phyloP scores from a whole-genome alignment of 306 rosid genomes.

The Ormosia semicastrata region DNA sequence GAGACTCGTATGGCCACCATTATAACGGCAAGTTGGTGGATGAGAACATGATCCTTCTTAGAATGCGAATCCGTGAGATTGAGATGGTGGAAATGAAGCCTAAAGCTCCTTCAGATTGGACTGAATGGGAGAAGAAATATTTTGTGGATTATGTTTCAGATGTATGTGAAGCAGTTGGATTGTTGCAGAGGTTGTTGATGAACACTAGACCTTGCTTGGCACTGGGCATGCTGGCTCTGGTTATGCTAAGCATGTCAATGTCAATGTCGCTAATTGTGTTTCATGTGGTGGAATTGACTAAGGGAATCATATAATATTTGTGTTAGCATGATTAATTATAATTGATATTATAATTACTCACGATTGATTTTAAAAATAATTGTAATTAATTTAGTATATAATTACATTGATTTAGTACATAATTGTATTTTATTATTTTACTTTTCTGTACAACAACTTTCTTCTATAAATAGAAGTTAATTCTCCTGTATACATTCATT shows the following conservation, averaged over 20 bases:
- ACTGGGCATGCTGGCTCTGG: slow-evolving; percentile 29
- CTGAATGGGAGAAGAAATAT: slow-evolving; percentile 54
- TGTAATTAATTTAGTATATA: too few species aligned
- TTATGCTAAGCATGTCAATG: slow-evolving; percentile 36
- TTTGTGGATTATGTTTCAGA: slow-evolving; percentile 40
- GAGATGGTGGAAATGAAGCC: slow-evolving; percentile 28
- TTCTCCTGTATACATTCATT: too few species aligned
- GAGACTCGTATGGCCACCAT: slow-evolving; percentile 36
- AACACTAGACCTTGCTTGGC: slow-evolving; percentile 53
- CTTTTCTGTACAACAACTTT: too few species aligned
- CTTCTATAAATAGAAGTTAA: too few species aligned
- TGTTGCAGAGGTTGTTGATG: slow-evolving; percentile 52
- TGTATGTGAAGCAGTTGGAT: slow-evolving; percentile 45
- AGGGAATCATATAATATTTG: slow-evolving; percentile 19
- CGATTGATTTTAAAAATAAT: too few species aligned
- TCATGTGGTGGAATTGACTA: slow-evolving; percentile 24
- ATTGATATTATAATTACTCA: too few species aligned
- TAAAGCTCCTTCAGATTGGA: slow-evolving; percentile 39
- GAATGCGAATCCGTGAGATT: slow-evolving; percentile 50
- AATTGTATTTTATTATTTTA: too few species aligned
- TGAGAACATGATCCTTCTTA: slow-evolving; percentile 55
- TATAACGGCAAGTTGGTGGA: slow-evolving; percentile 56
- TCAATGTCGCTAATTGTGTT: slow-evolving; percentile 26
- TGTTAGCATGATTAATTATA: too few species aligned
- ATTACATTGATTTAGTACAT: too few species aligned